Conservation (phyloP, 2,329 filamentous ascomycete genomes). For the Diaporthe helianthi region DNA sequence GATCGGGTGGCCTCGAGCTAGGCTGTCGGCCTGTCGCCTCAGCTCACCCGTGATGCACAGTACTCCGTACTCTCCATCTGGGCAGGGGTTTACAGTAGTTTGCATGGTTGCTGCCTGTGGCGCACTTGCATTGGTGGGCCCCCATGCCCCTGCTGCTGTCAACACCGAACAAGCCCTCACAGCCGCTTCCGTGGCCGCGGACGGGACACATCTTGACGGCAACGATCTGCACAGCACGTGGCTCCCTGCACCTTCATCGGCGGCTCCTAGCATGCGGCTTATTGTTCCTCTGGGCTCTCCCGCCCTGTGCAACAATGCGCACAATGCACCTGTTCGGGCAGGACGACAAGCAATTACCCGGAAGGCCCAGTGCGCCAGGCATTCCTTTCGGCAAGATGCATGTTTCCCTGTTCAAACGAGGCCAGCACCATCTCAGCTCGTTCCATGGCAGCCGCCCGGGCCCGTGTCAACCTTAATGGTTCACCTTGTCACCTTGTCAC, state of each 20-base stretch:
- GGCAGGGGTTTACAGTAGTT: neutral
- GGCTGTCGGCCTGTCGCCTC: neutral
- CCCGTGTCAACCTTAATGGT: slow-evolving; percentile 20
- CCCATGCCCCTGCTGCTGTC: slow-evolving; percentile 2
- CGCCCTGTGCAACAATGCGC: slow-evolving; percentile 6
- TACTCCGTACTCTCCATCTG: neutral
- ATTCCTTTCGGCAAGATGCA: slow-evolving; percentile 16
- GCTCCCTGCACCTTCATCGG: slow-evolving; percentile 12
- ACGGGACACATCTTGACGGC: slow-evolving; percentile 20
- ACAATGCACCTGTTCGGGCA: slow-evolving; percentile 20
- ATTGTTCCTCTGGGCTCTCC: slow-evolving; percentile 20
- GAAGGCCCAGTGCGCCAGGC: neutral
- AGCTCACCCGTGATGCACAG: neutral
- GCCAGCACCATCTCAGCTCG: slow-evolving; percentile 17
- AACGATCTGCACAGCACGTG: slow-evolving; percentile 29
- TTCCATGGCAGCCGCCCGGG: slow-evolving; percentile 13
- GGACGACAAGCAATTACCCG: slow-evolving; percentile 18
- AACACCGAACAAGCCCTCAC: slow-evolving; percentile 1
- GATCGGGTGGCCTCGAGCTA: slow-evolving; percentile 8
- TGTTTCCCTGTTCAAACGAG: slow-evolving; percentile 9
- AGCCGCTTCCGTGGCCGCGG: slow-evolving; percentile 1
- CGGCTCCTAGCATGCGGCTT: slow-evolving; percentile 22
- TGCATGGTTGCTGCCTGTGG: neutral
- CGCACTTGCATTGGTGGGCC: neutral
- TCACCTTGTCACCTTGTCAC: slow-evolving; percentile 22